Evolutionary conservation across 345 rosid genomes (phyloP).

Genomic region (Erysimum cheiranthoides): DNA sequence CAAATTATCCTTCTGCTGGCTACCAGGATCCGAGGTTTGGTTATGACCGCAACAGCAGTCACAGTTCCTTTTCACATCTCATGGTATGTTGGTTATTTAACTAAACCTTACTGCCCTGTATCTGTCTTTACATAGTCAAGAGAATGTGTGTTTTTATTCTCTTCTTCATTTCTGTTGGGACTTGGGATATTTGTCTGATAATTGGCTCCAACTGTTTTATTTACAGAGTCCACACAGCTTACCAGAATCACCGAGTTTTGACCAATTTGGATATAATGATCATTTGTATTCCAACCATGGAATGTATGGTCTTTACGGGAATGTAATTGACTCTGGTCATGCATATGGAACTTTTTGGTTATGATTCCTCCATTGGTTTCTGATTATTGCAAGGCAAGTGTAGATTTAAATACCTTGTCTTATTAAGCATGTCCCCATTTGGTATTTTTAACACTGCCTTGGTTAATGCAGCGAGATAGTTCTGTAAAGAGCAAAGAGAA

Average conservation of each 20-base stretch:
- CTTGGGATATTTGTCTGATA: neutral
- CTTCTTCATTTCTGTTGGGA: neutral
- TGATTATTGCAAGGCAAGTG: conserved; percentile 39
- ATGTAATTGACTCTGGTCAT: conserved; percentile 49
- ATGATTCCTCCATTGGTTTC: conserved; percentile 47
- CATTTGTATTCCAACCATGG: conserved; percentile 58
- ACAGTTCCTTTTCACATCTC: conserved; percentile 47
- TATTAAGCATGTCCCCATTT: conserved; percentile 10
- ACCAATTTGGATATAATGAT: conserved; percentile 56
- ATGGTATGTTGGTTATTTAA: conserved; percentile 50
- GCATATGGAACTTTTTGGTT: conserved; percentile 61
- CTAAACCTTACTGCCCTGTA: too few relatives aligned
- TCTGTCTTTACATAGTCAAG: neutral
- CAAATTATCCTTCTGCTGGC: conserved; percentile 44
- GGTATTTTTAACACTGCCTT: conserved; percentile 19
- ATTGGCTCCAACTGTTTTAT: neutral
- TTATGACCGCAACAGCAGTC: conserved; percentile 53
- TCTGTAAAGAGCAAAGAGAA: conserved; percentile 36
- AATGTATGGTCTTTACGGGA: conserved; percentile 57
- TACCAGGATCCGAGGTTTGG: conserved; percentile 57
- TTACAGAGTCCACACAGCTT: conserved; percentile 57
- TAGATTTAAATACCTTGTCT: neutral
- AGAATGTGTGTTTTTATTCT: neutral
- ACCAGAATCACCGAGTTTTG: conserved; percentile 52
- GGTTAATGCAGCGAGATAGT: conserved; percentile 27